Evolutionary conservation across 169 alveolate species (phyloP), one percentile per base, ranked within the genome.

Genomic region (Plasmodium blacklocki): DNA sequence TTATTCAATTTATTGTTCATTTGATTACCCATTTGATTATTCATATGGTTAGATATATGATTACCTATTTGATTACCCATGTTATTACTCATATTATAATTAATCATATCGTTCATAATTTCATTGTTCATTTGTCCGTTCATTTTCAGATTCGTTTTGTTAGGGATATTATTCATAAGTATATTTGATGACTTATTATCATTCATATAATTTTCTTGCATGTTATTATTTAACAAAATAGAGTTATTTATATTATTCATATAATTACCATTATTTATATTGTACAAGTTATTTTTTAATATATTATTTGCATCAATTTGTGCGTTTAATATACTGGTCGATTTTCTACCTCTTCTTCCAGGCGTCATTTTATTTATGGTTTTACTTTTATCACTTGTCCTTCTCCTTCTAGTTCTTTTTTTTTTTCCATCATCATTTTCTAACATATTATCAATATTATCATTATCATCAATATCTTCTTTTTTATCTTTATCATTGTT

Each of bases 331-430:
- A 47, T 8, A 6, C 54, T 71, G 5, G 5, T 23, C 7, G 49
- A 64, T 66, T 49, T 78, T 63, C 71, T 26, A 4, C 71, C 60
- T 18, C 32, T 78, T 18, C 68, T 78, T 21, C 50, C 68, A 29
- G 14, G 50, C 0, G 39, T 39, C 23, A 58, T 67, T 78, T 78
- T 78, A 78, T 78, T 78, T 39, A 78, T 78, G 8, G 15, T 78
- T 58, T 76, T 54, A 45, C 89, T 78, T 49, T 78, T 78, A n/a
- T 78, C 89, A 66, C 67, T 78, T 64, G 67, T 78, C 3, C 66
- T 78, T 58, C 64, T 78, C 23, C 70, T 52, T 29, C 63, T 67
- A 43, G 49, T 78, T 49, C 54, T 78, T 23, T 26, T 59, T 23
- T 50, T 78, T n/a, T 59, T 70, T 18, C 52, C 54, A 12, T 64